Evolutionary conservation across 495 filamentous ascomycete species (phyloP), one percentile per base, ranked within the genome.

Genomic region (Penicillium macrosclerotiorum): DNA sequence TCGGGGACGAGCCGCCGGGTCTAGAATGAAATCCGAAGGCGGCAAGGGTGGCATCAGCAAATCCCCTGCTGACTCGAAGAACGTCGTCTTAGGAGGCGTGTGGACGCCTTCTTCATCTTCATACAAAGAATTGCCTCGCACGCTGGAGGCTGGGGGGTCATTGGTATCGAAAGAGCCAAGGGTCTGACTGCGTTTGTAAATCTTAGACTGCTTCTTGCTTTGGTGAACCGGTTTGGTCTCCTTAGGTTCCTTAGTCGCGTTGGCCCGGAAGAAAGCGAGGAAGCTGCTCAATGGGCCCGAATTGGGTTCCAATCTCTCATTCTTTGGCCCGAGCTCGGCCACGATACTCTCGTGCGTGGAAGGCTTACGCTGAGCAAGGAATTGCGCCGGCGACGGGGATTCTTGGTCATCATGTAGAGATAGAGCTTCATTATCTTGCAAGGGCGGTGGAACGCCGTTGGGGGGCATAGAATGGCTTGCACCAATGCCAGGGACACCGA

Each of bases 51-150:
- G 93, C 67, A 90, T 92, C 18, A 98, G 76, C 14, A 98, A 67
- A 59, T 97, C 91, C 8, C 88, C 86, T 2, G 93, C 93, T 1
- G 92, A 89, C 69, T 98, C 93, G 44, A 98, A 93, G 41, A 98
- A 83, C 1, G 87, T 93, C 0, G 93, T 97, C 50, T 82, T 86
- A 0, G 93, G 93, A n/a, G 93, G 93, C 1, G 89, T 79, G 36
- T 79, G 68, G 16, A 72, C 52, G 13, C 71, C 65, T 43, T 72
- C 72, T 27, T 79, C 73, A 36, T 78, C 42, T 9, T 73, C 59
- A 14, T 52, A 47, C 11, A 47, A 32, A 9, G 75, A 71, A 40
- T 72, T 71, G 9, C 73, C 75, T 23, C 72, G 55, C 4, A 70
- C 68, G 4, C 62, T 55, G 9, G 56, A 49, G 18, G 71, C 67